Conservation (phyloP, 176 grass and related monocot genomes). For the Oryza longistaminata region DNA sequence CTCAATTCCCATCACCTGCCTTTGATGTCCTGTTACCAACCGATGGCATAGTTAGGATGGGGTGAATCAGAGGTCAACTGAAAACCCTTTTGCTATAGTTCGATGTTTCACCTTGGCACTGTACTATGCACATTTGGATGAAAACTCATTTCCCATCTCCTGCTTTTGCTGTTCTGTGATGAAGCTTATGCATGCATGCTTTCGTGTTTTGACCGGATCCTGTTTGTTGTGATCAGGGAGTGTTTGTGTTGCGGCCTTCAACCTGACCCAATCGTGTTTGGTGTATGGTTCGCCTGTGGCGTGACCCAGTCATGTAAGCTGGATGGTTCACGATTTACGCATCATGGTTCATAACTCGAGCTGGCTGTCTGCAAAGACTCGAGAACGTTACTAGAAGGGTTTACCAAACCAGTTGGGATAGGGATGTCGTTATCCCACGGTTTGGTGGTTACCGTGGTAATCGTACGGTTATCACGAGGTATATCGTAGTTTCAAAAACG, state of each 20-base stretch:
- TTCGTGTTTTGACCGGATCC: background rate
- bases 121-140: background rate
- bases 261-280: background rate
- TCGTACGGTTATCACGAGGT: no score
- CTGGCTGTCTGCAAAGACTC: background rate
- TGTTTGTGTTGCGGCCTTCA: background rate
- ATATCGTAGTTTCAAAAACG: no score
- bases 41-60: conserved; percentile 13
- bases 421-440: no score
- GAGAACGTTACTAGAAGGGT: background rate
- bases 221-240: background rate
- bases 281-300: no score
- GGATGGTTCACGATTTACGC: no score
- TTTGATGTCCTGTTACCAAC: background rate
- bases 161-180: background rate
- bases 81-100: background rate
- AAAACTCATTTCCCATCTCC: background rate
- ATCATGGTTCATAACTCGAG: background rate
- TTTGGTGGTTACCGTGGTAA: no score
- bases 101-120: conserved; percentile 13
- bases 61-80: background rate
- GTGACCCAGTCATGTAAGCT: background rate
- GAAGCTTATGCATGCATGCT: background rate
- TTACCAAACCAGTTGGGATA: no score
- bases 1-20: background rate